Evolutionary conservation across 495 filamentous ascomycete species (phyloP), one percentile per base, ranked within the genome.

Genomic region (Annulohypoxylon nitens): DNA sequence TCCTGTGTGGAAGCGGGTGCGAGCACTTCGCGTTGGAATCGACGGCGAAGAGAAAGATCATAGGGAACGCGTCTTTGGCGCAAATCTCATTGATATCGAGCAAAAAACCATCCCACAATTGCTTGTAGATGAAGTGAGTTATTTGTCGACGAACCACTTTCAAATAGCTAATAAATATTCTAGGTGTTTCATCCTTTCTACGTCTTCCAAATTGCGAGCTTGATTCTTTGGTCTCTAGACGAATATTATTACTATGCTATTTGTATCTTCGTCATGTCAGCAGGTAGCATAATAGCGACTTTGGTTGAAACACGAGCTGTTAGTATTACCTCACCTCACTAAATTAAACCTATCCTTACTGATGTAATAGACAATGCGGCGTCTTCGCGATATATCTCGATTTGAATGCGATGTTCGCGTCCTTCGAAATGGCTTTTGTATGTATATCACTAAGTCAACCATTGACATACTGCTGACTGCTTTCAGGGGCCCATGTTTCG

Each of bases 171-270:
- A 75, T 62, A 60, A 47, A 20, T 37, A 20, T 8, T 14, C 12
- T 71, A 96, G 91, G 93, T 92, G 3, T 93, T 99, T 78, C 96
- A 98, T 77, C 97, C 97, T 2, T 98, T 99, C 82, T 99, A 98
- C 76, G 90, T 98, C 39, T 99, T 99, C 81, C 97, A 99, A 78
- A 90, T 99, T 75, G 95, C 93, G 36, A 98, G 97, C 83, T 83
- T 99, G 63, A 79, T 96, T 53, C 90, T 99, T 4, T 99, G 97
- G 97, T 97, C 95, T 14, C 69, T 97, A 33, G 97, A 99, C 75
- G 84, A 95, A 72, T 99, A 99, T 76, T 98, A 97, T 74, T 98
- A 98, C 78, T 99, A 99, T 84, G 97, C 97, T 34, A 86, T 89
- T 33, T 97, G 95, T 79, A 99, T 99, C 67, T 97, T 99, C 72